These are phyloP conservation scores for Hagleromyces aurorensis DNA, from an alignment of 805 yeast species.

Conservation along the genomic window DNA sequence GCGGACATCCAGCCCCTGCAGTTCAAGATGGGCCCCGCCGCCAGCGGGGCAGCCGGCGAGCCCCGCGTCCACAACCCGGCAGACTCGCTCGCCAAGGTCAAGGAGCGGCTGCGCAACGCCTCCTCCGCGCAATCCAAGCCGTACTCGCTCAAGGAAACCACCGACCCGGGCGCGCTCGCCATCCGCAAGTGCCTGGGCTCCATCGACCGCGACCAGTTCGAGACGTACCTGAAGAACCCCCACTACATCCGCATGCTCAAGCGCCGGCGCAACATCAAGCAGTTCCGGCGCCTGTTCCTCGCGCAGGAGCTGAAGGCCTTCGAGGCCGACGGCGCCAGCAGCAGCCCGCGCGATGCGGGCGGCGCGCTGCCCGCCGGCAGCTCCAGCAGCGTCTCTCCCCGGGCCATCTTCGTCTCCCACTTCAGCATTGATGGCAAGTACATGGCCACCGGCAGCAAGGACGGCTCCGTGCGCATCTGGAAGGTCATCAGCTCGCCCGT, in stretches of 20 bases:
- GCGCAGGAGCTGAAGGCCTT: slow-evolving; percentile 51
- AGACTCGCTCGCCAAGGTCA: slow-evolving; percentile 10
- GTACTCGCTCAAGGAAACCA: slow-evolving; percentile 2
- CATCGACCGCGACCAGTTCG: slow-evolving; percentile 33
- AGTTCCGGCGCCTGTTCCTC: slow-evolving; percentile 46
- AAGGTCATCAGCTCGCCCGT: slow-evolving; percentile 67
- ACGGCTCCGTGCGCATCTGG: slow-evolving; percentile 63
- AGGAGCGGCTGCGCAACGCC: slow-evolving; percentile 12
- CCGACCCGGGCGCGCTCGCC: slow-evolving; percentile 2
- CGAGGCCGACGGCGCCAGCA: slow-evolving; percentile 8
- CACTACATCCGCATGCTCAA: slow-evolving; percentile 45
- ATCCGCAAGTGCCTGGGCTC: slow-evolving; percentile 16
- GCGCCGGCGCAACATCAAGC: slow-evolving; percentile 39
- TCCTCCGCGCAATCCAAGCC: slow-evolving; percentile 5
- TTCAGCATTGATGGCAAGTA: slow-evolving; percentile 77
- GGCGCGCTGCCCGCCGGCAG: slow-evolving; percentile 5
- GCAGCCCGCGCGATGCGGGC: slow-evolving; percentile 1
- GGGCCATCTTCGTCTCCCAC: slow-evolving; percentile 63
- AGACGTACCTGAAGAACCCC: slow-evolving; percentile 42
- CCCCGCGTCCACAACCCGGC: slow-evolving; percentile 4
- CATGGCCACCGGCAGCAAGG: slow-evolving; percentile 79
- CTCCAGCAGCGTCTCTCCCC: slow-evolving; percentile 6
- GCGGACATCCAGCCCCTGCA: slow-evolving; percentile 22
- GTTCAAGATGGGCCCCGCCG: slow-evolving; percentile 14
- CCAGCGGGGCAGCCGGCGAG: slow-evolving; percentile 6